Base-by-base conservation (phyloP, 2,329 filamentous ascomycete species). In the Stemphylium beticola region DNA sequence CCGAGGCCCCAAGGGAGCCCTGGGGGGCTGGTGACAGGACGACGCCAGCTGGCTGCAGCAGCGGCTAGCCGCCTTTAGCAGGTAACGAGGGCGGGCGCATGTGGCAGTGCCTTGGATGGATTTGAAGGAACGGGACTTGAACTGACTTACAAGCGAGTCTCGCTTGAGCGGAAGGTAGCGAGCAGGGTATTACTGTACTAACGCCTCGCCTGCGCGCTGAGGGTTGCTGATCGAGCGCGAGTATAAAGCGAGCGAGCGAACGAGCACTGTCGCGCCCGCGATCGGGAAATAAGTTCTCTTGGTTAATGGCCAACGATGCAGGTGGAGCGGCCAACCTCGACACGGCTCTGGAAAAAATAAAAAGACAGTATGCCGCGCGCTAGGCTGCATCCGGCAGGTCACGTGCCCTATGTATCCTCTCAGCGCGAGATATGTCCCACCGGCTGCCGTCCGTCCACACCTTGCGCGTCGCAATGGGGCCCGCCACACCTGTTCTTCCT, bases 41-140 rank as follows among this genome's bases (percentile, higher is more conserved):
- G 22, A 20, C 39, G 24, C 14, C n/a, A 39, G 48, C 20, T 18
- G 39, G 40, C 48, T 38, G 40, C 49, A 38, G 36, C 43, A 46
- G 41, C 33, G 46, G 51, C 65, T 67, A 64, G 62, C 64, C 62
- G 49, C 43, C 42, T 64, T 58, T 57, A 62, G 65, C 58, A 65
- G 60, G 63, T 65, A 49, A 39, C 48, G 47, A 48, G 55, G 54
- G 42, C 42, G 42, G 26, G 54, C 59, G 60, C 56, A 60, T 64
- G 62, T 65, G 62, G 58, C 64, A 51, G 37, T 14, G 46, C 20
- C 26, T 29, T 26, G 40, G 26, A 44, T 52, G 44, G 32, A 26
- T 41, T 41, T 42, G 31, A 54, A 33, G 33, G 51, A 50, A 46
- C 42, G 34, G 37, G 47, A 43, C 40, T 40, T 18, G 18, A 15